Conservation (phyloP, 2,329 filamentous ascomycete species). For the Colletotrichum sp. region DNA sequence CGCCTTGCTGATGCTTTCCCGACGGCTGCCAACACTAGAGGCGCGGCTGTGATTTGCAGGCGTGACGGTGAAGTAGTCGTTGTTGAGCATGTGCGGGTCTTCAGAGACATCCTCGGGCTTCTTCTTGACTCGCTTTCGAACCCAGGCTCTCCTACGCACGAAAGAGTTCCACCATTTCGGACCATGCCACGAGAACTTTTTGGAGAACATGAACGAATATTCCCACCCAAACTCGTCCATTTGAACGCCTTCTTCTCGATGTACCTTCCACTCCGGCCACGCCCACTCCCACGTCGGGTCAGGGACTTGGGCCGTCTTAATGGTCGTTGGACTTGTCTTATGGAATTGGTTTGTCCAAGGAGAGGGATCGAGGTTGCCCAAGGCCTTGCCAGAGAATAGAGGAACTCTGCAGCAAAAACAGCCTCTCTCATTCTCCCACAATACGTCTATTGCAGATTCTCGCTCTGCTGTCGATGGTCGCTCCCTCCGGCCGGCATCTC, state of each 20-base stretch:
- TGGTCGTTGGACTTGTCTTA: slow-evolving; percentile 67
- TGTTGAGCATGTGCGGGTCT: slow-evolving; percentile 71
- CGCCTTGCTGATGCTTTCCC: slow-evolving; percentile 40
- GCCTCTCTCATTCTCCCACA: slow-evolving; percentile 96
- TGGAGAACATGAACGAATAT: slow-evolving; percentile 88
- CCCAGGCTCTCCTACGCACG: slow-evolving; percentile 89
- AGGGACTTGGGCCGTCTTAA: slow-evolving; percentile 87
- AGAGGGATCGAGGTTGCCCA: slow-evolving; percentile 84
- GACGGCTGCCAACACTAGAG: slow-evolving; percentile 26
- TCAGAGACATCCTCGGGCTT: slow-evolving; percentile 45
- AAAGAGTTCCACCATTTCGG: slow-evolving; percentile 95
- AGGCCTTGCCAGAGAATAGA: slow-evolving; percentile 85
- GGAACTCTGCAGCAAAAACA: slow-evolving; percentile 88
- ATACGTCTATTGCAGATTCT: slow-evolving; percentile 76
- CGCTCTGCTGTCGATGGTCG: slow-evolving; percentile 30
- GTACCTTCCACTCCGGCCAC: slow-evolving; percentile 69
- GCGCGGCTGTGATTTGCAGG: slow-evolving; percentile 44
- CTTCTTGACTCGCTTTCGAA: slow-evolving; percentile 77
- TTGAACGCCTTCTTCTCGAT: slow-evolving; percentile 73
- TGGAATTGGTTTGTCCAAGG: slow-evolving; percentile 81
- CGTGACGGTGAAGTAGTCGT: slow-evolving; percentile 82
- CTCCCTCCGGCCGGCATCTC: neutral
- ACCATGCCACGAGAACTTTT: slow-evolving; percentile 82
- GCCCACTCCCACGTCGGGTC: slow-evolving; percentile 96
- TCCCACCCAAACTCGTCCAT: slow-evolving; percentile 91